phyloP scores from a whole-genome alignment of 352 stramenopile species.

The Phytophthora crassamura region DNA sequence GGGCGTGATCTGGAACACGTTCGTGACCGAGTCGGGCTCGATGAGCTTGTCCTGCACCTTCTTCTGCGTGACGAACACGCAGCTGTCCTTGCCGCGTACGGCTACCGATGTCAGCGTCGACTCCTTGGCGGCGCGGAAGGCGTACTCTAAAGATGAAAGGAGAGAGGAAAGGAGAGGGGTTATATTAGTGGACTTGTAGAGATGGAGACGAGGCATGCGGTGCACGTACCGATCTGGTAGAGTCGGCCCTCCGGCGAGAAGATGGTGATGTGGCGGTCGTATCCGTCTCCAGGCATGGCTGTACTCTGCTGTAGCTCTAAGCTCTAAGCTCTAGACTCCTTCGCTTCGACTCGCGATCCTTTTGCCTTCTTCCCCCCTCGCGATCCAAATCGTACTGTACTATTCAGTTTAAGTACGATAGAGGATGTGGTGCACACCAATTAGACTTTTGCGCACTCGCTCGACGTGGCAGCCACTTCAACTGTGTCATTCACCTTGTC shows the following conservation, averaged over 20 bases:
- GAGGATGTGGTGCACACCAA: no score
- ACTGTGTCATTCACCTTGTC: conserved; percentile 12
- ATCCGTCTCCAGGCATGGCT: conserved; percentile 88
- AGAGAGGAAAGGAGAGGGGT: conserved; percentile 86
- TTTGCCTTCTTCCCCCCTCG: conserved; percentile 12
- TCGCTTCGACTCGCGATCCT: conserved; percentile 20
- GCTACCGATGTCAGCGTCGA: conserved; percentile 96
- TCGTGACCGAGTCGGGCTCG: conserved; percentile 95
- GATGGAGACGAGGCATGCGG: not conserved
- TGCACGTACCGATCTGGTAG: conserved; percentile 95
- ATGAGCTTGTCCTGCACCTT: conserved; percentile 98
- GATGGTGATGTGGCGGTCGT: conserved; percentile 97
- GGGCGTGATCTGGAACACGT: conserved; percentile 96
- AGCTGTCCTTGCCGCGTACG: conserved; percentile 93
- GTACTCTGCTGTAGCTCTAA: not conserved
- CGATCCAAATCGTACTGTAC: no score
- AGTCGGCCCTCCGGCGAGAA: conserved; percentile 98
- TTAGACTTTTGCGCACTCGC: not conserved
- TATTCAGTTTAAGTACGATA: not conserved
- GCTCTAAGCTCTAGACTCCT: no score
- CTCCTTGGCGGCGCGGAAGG: conserved; percentile 97
- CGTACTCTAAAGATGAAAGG: conserved; percentile 92
- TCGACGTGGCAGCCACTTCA: conserved; percentile 9
- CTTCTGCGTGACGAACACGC: conserved; percentile 98
- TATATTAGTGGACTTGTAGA: not conserved